Evolutionary conservation across 192 early-diverging fungal genomes (phyloP).

Genomic region (Jimgerdemannia flammicorona): DNA sequence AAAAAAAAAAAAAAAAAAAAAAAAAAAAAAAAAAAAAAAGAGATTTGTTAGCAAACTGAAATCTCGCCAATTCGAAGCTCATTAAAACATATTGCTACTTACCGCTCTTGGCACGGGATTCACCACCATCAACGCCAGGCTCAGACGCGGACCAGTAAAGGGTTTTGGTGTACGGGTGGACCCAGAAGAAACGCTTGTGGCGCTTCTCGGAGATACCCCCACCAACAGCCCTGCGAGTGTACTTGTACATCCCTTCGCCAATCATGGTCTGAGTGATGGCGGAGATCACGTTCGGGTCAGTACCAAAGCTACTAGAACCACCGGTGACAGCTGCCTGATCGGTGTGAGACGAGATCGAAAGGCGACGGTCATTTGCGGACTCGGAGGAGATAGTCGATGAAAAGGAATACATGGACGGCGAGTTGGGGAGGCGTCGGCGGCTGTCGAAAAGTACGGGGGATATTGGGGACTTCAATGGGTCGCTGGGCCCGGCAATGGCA

Average conservation of each 20-base stretch:
- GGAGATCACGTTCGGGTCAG: conserved; percentile 64
- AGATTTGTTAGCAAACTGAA: neutral
- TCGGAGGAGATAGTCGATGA: conserved; percentile 8
- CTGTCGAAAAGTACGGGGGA: conserved; percentile 10
- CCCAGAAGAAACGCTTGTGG: conserved; percentile 75
- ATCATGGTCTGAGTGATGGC: conserved; percentile 77
- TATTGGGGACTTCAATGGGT: neutral
- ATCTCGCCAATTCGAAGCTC: neutral
- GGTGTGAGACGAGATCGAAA: conserved; percentile 13
- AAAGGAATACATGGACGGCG: neutral
- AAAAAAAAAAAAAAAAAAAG: conserved; percentile 15
- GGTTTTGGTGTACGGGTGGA: conserved; percentile 76
- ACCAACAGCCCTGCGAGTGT: conserved; percentile 51
- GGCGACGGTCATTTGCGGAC: neutral
- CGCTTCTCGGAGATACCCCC: conserved; percentile 53
- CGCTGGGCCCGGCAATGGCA: neutral
- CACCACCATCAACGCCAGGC: conserved; percentile 42
- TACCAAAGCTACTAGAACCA: conserved; percentile 10
- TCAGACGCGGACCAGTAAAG: conserved; percentile 71
- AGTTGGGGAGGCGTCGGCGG: conserved; percentile 19
- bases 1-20: too few relatives aligned
- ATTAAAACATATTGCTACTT: conserved; percentile 6
- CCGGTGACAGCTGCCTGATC: conserved; percentile 15
- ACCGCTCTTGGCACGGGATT: conserved; percentile 44
- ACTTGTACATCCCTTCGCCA: conserved; percentile 71